phyloP scores from a whole-genome alignment of 352 stramenopile species.

The Phytophthora litchii region DNA sequence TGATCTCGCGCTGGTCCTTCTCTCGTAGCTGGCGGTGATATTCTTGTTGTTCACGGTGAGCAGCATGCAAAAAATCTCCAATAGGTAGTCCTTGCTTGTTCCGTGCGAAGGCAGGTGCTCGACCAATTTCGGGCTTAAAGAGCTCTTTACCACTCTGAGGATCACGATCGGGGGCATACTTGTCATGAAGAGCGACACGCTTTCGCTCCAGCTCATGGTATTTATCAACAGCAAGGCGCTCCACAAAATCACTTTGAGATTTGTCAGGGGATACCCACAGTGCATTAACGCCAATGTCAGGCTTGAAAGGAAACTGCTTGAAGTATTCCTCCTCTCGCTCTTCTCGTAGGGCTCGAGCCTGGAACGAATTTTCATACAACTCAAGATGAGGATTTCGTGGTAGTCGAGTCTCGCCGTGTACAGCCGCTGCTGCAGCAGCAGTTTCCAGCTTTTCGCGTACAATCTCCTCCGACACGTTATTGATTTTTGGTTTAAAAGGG shows the following conservation, averaged over 20 bases:
- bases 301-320: slow-evolving; percentile 77
- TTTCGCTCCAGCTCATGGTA: slow-evolving; percentile 71
- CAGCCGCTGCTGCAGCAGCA: slow-evolving; percentile 32
- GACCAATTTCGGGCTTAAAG: slow-evolving; percentile 74
- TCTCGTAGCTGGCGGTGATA: slow-evolving; percentile 58
- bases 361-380: slow-evolving; percentile 79
- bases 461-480: slow-evolving; percentile 71
- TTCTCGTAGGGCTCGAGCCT: slow-evolving; percentile 45
- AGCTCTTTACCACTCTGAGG: slow-evolving; percentile 62
- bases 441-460: slow-evolving; percentile 70
- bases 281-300: slow-evolving; percentile 77
- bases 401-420: slow-evolving; percentile 26
- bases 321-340: slow-evolving; percentile 61
- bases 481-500: slow-evolving; percentile 79
- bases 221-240: slow-evolving; percentile 71
- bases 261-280: slow-evolving; percentile 52
- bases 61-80: slow-evolving; percentile 75
- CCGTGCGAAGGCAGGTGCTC: slow-evolving; percentile 65
- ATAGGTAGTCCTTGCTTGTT: slow-evolving; percentile 77
- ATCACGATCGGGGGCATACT: slow-evolving; percentile 70
- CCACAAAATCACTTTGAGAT: slow-evolving; percentile 59
- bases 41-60: slow-evolving; percentile 65
- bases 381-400: slow-evolving; percentile 59
- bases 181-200: slow-evolving; percentile 56
- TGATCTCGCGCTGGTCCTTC: slow-evolving; percentile 48